A percentile compares a stretch with the other conserved stretches of the same genome.
Evolutionary conservation across 129 eudicot species (phyloP).

Genomic region (Silybum marianum): DNA sequence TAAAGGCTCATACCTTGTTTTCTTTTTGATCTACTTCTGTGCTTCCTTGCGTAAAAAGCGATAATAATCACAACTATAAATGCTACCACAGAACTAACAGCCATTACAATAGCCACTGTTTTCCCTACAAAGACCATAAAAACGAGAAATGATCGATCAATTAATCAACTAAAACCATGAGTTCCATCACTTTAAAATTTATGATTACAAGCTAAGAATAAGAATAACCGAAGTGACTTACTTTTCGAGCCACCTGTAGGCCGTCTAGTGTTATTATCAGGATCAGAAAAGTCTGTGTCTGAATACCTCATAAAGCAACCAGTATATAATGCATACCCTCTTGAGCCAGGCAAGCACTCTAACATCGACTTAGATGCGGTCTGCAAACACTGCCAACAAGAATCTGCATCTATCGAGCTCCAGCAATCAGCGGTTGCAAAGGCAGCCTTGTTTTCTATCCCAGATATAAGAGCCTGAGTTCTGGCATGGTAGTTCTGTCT

Average conservation of each 20-base stretch:
- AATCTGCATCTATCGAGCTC: slow-evolving; percentile 28
- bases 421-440: slow-evolving; percentile 44
- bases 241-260: slow-evolving; percentile 13
- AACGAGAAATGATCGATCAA: too few species aligned
- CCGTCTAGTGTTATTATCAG: neutral
- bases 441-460: slow-evolving; percentile 19
- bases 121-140: slow-evolving; percentile 41
- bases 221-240: neutral
- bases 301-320: slow-evolving; percentile 53
- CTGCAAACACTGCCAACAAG: slow-evolving; percentile 45
- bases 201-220: neutral
- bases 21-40: slow-evolving; percentile 44
- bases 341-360: slow-evolving; percentile 46
- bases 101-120: slow-evolving; percentile 40
- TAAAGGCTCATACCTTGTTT: slow-evolving; percentile 48
- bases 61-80: slow-evolving; percentile 42
- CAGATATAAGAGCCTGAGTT: slow-evolving; percentile 11
- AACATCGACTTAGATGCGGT: slow-evolving; percentile 27
- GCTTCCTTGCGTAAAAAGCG: slow-evolving; percentile 52
- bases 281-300: slow-evolving; percentile 22
- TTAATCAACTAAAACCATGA: neutral
- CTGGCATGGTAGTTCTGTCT: slow-evolving; percentile 27
- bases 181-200: neutral
- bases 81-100: slow-evolving; percentile 49
- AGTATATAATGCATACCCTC: slow-evolving; percentile 39